Evolutionary conservation across 495 filamentous ascomycete species (phyloP), one percentile per base, ranked within the genome.

Genomic region (Pyronema domesticum): DNA sequence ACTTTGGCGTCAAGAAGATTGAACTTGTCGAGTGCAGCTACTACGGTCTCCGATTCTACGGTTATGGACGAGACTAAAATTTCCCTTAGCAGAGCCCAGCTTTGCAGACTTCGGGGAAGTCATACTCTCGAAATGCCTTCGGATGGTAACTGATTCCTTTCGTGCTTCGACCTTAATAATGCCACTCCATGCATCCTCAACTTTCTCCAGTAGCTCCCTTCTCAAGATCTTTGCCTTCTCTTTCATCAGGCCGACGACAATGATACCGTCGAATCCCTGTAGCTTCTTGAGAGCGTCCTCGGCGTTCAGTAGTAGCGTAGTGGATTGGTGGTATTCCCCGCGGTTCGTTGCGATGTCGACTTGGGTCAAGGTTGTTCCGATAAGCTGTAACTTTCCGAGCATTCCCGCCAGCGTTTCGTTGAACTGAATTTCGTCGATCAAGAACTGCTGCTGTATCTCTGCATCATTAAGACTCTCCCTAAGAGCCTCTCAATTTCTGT

Each of bases 361-460:
- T 30, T 64, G 60, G 1, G 18, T 36, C 45, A 64, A 23, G 7
- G 62, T 64, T 7, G 58, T 55, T 34, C 65, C 64, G 9, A 71
- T 68, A 37, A 64, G 55, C 18, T 65, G 68, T 3, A 83, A 62
- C 30, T 72, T 68, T 59, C 76, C 73, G 40, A 85, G 65, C 6
- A 74, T 73, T 14, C 63, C 62, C 15, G 71, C 68, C 39, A 86
- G 70, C 15, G 70, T 71, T 60, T 78, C 68, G 57, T 81, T 83
- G 68, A 83, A 86, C n/a, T 66, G 64, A 11, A 85, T 74, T 64
- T 86, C 82, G 13, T 68, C 74, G 58, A 77, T 70, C 18, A 86
- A 68, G 55, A 86, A 68, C 13, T 63, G 60, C 19, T 77, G 71
- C 61, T 83, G 82, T 44, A 68, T 72, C 11, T 66, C 64, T 11